Evolutionary conservation across 495 filamentous ascomycete species (phyloP), one percentile per base, ranked within the genome.

Genomic region (Xylaria cubensis): DNA sequence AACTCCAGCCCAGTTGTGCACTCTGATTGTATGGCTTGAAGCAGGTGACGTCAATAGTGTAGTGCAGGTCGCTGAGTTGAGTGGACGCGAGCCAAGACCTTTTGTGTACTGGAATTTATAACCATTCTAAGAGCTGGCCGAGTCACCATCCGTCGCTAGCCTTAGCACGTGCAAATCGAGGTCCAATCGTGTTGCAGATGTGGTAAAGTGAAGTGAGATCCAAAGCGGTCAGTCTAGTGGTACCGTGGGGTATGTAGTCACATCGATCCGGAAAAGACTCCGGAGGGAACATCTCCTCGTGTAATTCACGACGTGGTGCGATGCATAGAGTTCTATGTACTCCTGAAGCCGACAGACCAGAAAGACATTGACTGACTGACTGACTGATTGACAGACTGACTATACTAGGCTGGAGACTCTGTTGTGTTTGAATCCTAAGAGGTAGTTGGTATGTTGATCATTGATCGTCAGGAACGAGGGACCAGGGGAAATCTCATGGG

Each of bases 181-280:
- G 32, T 58, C 58, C 58, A 61, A 61, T 61, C 58, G 32, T 39
- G 34, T 56, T 13, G 53, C 29, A 56, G 26, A 56, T 15, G 48
- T 24, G 32, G 56, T 24, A 36, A 62, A 62, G 34, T 32, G n/a
- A 39, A 21, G 58, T 21, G 19, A 41, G 58, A 62, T 62, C 58
- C 34, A 41, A 36, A 59, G 29, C 39, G 34, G 58, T 39, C n/a
- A 21, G 58, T 36, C 59, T 19, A 9, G 61, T 63, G 39, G 61
- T 62, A 63, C 59, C 59, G 59, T 62, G 59, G 59, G 59, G 36
- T 62, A 24, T 10, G 34, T 42, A 12, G 10, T 13, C 12, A 12
- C 10, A 61, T 39, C 19, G 32, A 39, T 21, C 8, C 34, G 58
- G 58, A n/a, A 36, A 61, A 61, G 32, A 36, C 32, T 39, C 58